These are phyloP conservation scores for Westerdykella sp. DNA, from an alignment of 2,329 filamentous ascomycete genomes.

Conservation along the genomic window DNA sequence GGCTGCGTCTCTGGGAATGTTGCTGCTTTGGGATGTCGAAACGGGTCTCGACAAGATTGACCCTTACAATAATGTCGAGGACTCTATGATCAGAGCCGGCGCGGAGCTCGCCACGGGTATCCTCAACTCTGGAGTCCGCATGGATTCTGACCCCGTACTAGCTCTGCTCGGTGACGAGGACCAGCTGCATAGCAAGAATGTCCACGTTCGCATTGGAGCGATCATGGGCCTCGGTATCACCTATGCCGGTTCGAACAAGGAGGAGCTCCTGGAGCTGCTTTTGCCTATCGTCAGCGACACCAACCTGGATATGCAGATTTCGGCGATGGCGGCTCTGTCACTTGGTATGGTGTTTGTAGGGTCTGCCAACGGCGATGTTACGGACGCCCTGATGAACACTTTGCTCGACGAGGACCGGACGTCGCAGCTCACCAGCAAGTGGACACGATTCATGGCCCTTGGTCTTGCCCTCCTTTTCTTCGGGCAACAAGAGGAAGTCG, in stretches of 20 bases:
- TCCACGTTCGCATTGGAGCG: conserved; percentile 70
- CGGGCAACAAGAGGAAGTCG: conserved; percentile 95
- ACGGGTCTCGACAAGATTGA: conserved; percentile 89
- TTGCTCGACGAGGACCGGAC: conserved; percentile 89
- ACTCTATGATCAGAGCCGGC: conserved; percentile 83
- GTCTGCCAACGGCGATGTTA: conserved; percentile 84
- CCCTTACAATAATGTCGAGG: conserved; percentile 79
- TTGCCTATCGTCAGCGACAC: conserved; percentile 83
- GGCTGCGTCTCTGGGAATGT: conserved; percentile 83
- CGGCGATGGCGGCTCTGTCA: conserved; percentile 89
- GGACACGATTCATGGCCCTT: conserved; percentile 93
- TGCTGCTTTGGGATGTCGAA: conserved; percentile 91
- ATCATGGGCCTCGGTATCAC: conserved; percentile 96
- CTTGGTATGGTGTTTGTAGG: conserved; percentile 89
- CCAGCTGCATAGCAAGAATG: conserved; percentile 71
- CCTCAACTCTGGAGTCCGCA: conserved; percentile 83
- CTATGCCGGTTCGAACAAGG: conserved; percentile 90
- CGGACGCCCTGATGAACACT: conserved; percentile 84
- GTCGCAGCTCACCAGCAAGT: conserved; percentile 91
- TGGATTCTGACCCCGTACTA: conserved; percentile 84
- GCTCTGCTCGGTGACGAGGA: conserved; percentile 76
- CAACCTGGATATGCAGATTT: conserved; percentile 84
- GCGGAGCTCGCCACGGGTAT: conserved; percentile 91
- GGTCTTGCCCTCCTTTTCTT: conserved; percentile 93
- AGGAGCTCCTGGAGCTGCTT: conserved; percentile 76